Percentiles rank a stretch among this genome's conserved stretches.
Conservation (phyloP, 2,329 filamentous ascomycete species). For the Cladosporium velox region DNA sequence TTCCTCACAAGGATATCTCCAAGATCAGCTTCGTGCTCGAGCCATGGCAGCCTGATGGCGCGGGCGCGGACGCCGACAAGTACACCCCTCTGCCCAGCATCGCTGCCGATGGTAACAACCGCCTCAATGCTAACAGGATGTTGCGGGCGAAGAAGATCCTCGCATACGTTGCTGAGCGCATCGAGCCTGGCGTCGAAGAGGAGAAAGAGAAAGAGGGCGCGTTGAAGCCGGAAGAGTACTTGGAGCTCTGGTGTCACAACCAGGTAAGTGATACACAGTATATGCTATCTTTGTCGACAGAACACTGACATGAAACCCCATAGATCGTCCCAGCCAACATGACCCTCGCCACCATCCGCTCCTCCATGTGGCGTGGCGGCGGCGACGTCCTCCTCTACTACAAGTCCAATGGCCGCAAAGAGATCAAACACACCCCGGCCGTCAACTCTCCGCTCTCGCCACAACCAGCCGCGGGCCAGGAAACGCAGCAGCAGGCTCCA, state of each 20-base stretch:
- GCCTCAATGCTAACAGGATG: conserved; percentile 96
- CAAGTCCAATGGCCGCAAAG: conserved; percentile 84
- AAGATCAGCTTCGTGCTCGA: conserved; percentile 95
- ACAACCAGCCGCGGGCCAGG: background rate
- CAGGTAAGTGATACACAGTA: conserved; percentile 60
- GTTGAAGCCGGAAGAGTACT: conserved; percentile 83
- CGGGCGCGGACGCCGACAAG: conserved; percentile 7
- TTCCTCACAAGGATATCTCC: conserved; percentile 84
- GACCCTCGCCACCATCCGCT: conserved; percentile 89
- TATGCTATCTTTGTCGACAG: background rate
- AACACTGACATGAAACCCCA: conserved; percentile 40
- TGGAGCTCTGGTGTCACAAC: conserved; percentile 93
- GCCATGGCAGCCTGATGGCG: conserved; percentile 65
- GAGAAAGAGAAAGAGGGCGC: conserved; percentile 44
- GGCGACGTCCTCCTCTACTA: conserved; percentile 90
- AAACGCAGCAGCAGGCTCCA: conserved; percentile 1
- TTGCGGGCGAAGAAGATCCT: conserved; percentile 92
- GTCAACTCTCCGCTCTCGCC: background rate
- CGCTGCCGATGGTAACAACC: conserved; percentile 77
- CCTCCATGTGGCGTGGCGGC: conserved; percentile 93
- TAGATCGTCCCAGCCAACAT: conserved; percentile 73
- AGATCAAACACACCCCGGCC: conserved; percentile 40
- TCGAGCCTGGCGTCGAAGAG: conserved; percentile 65
- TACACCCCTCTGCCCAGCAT: conserved; percentile 64
- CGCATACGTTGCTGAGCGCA: conserved; percentile 86